These are phyloP conservation scores for Fusarium sp. DNA, from an alignment of 2,329 filamentous ascomycete genomes.

Conservation along the genomic window DNA sequence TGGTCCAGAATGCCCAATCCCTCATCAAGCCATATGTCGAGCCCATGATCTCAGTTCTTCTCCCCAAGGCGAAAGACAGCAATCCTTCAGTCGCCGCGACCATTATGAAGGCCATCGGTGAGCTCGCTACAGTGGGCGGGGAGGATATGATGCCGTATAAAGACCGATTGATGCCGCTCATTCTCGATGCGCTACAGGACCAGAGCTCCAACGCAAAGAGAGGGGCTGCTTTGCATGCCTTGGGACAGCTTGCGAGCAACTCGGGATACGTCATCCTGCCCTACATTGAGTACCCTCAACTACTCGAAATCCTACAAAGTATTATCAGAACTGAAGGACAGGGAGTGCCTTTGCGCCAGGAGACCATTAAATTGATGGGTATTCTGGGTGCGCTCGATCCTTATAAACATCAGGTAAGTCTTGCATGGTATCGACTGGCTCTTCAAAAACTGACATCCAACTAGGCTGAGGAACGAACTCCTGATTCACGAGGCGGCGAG, in stretches of 20 bases:
- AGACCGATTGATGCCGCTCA: slow-evolving; percentile 91
- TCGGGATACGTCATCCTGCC: slow-evolving; percentile 98
- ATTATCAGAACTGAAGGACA: slow-evolving; percentile 93
- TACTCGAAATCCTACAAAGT: slow-evolving; percentile 91
- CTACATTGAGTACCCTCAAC: slow-evolving; percentile 93
- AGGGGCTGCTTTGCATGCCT: slow-evolving; percentile 88
- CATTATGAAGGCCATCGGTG: slow-evolving; percentile 94
- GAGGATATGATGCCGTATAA: slow-evolving; percentile 95
- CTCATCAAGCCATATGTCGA: slow-evolving; percentile 97
- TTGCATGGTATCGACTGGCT: not conserved
- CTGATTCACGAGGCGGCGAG: slow-evolving; percentile 77
- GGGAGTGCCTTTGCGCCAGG: slow-evolving; percentile 84
- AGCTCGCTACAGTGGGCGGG: slow-evolving; percentile 92
- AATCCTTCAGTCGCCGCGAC: slow-evolving; percentile 92
- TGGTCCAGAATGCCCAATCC: slow-evolving; percentile 92
- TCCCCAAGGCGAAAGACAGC: slow-evolving; percentile 89
- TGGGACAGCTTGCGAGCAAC: slow-evolving; percentile 94
- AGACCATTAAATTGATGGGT: slow-evolving; percentile 96
- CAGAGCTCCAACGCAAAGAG: slow-evolving; percentile 91
- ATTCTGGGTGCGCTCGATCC: slow-evolving; percentile 95
- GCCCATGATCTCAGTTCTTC: slow-evolving; percentile 92
- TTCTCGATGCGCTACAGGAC: slow-evolving; percentile 93
- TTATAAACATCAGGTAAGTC: slow-evolving; percentile 83
- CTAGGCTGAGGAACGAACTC: slow-evolving; percentile 89
- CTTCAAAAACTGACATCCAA: slow-evolving; percentile 42